Evolutionary conservation across 148 eudicot species (phyloP).

Genomic region (Spergularia marina): DNA sequence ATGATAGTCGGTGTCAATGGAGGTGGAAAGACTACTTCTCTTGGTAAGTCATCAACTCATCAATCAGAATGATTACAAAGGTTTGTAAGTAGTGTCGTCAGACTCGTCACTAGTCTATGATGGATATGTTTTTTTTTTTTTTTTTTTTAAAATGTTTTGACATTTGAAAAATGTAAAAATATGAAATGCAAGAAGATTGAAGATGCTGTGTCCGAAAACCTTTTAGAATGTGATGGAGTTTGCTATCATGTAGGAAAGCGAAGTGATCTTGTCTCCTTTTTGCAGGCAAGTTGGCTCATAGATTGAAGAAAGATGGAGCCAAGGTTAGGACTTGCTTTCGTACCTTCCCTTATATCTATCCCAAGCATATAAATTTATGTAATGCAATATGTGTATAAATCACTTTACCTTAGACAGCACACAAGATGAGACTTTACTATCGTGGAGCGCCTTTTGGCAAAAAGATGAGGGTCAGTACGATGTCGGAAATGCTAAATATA

Average conservation of each 20-base stretch:
- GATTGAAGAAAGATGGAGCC: slow-evolving; percentile 86
- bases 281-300: slow-evolving; percentile 92
- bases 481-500: not conserved
- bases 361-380: not conserved
- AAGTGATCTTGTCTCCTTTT: slow-evolving; percentile 2
- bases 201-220: not conserved
- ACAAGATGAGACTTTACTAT: slow-evolving; percentile 1
- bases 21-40: slow-evolving; percentile 98
- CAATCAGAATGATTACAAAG: not conserved
- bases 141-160: not conserved
- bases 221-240: not conserved
- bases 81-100: not conserved
- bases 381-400: not conserved
- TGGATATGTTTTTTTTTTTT: slow-evolving; percentile 11
- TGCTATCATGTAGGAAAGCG: not conserved
- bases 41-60: slow-evolving; percentile 51
- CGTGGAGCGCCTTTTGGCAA: slow-evolving; percentile 1
- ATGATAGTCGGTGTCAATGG: slow-evolving; percentile 99
- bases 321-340: slow-evolving; percentile 47
- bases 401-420: not conserved
- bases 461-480: not conserved
- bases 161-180: not conserved
- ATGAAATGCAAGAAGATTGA: too few relatives aligned
- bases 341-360: not conserved
- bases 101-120: not conserved